Evolutionary conservation across 768 basidiomycete genomes (phyloP), one percentile per base, ranked within the genome.

Genomic region (Podaxis sp.): DNA sequence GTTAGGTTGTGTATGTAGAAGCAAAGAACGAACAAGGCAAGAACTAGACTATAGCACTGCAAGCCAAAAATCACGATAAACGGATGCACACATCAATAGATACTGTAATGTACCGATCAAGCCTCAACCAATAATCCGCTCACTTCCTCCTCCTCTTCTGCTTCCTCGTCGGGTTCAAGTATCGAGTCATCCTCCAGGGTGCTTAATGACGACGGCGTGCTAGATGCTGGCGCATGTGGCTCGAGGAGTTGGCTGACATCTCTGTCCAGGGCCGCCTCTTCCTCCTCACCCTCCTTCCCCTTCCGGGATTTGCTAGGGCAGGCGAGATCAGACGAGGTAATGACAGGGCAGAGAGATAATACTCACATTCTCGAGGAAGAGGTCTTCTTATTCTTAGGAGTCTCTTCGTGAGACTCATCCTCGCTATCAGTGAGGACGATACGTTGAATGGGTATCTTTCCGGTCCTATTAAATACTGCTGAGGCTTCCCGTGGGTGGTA

Each of bases 61-160:
- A 44, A 23, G 13, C 1, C 36, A 11, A 42, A 59, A 59, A 51
- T 50, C 23, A 36, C 37, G 11, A 46, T 9, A 25, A 59, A 27
- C 37, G 38, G 16, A 16, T 37, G 37, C 37, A 25, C 21, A 57
- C 28, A 55, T 10, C 23, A 25, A 9, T 16, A 42, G 25, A 56
- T 37, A 35, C 4, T 28, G 18, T 3, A 16, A 47, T 57, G 13
- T 7, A 44, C 18, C 42, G 14, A 54, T 63, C 48, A 71, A 21
- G 74, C 73, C 32, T 73, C 74, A 23, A 70, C 74, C 44, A 82
- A 67, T 55, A 82, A 71, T 66, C 75, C 77, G 59, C 77, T 73
- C 14, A 85, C 83, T 71, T 85, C 82, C 1, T 81, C 82, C 46
- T 80, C 81, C 42, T 83, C 85, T 7, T 79, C 77, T 18, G 36